Conservation (phyloP, 2,329 filamentous ascomycete species). For the Neonectria hederae region DNA sequence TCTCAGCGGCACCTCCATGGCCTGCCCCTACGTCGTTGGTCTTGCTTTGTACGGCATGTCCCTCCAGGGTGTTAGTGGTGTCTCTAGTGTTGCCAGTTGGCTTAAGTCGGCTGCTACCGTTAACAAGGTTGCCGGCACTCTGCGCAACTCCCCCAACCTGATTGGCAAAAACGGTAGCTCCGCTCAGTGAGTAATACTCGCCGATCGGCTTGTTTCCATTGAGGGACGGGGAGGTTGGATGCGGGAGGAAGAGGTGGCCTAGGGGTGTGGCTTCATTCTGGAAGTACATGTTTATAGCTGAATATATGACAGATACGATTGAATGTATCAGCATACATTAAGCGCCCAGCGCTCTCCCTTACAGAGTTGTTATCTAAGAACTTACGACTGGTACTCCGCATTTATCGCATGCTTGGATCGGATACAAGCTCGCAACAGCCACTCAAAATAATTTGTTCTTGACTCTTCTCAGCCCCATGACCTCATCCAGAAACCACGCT, state of each 20-base stretch:
- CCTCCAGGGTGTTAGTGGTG: conserved; percentile 50
- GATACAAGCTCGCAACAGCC: too few relatives aligned
- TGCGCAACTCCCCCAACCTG: conserved; percentile 56
- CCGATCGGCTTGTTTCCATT: neutral
- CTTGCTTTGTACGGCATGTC: conserved; percentile 60
- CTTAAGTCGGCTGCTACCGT: conserved; percentile 54
- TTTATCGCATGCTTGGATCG: neutral
- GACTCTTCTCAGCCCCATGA: neutral
- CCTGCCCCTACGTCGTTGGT: conserved; percentile 68
- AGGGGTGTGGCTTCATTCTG: neutral
- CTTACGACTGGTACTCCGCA: too few relatives aligned
- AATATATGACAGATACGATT: neutral
- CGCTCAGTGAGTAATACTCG: conserved; percentile 36
- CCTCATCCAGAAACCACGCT: neutral
- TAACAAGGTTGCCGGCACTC: conserved; percentile 50
- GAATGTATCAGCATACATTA: neutral
- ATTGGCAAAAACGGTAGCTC: conserved; percentile 60
- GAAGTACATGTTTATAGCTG: neutral
- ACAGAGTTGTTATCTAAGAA: neutral
- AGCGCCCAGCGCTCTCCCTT: too few relatives aligned
- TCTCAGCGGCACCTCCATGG: conserved; percentile 72
- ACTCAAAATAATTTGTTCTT: neutral
- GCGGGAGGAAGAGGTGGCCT: neutral
- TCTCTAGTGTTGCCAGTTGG: conserved; percentile 51
- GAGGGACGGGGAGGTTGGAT: neutral